A percentile compares a stretch with the other conserved stretches of the same genome.
These are phyloP conservation scores for Hyphodiscus hymeniophilus DNA, from an alignment of 495 filamentous ascomycete genomes.

Conservation along the genomic window DNA sequence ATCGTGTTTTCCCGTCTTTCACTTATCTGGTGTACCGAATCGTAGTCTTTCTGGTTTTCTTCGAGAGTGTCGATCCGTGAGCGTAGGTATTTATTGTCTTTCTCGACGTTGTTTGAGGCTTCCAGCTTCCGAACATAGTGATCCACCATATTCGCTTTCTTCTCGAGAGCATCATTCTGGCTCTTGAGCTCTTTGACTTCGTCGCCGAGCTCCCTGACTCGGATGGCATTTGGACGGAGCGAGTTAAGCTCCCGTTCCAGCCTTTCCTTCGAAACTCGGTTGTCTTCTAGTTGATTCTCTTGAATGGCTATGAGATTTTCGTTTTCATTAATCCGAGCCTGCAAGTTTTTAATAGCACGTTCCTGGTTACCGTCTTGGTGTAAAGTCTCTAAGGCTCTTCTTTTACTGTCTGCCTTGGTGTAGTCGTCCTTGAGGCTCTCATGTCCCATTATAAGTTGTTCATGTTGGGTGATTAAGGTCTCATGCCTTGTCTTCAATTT, in stretches of 20 bases:
- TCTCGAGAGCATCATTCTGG: slow-evolving; percentile 65
- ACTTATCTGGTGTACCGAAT: slow-evolving; percentile 30
- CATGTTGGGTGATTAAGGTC: slow-evolving; percentile 47
- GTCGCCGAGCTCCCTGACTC: slow-evolving; percentile 37
- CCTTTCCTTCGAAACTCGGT: slow-evolving; percentile 31
- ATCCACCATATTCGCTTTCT: slow-evolving; percentile 70
- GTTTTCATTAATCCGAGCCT: slow-evolving; percentile 26
- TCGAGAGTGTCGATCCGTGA: slow-evolving; percentile 50
- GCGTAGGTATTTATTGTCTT: slow-evolving; percentile 58
- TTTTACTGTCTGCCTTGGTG: slow-evolving; percentile 38
- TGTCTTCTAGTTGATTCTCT: slow-evolving; percentile 45
- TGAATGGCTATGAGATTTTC: slow-evolving; percentile 47
- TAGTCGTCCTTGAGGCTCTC: slow-evolving; percentile 53
- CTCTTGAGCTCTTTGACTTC: slow-evolving; percentile 59
- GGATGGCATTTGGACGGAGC: slow-evolving; percentile 34
- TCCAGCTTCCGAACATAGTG: slow-evolving; percentile 71
- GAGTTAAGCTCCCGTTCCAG: slow-evolving; percentile 56
- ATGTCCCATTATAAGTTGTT: slow-evolving; percentile 50
- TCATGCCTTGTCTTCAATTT: slow-evolving; percentile 42
- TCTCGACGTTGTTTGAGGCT: slow-evolving; percentile 60
- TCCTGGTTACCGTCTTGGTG: slow-evolving; percentile 11
- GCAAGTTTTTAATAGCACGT: slow-evolving; percentile 22
- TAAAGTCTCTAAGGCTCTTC: slow-evolving; percentile 26
- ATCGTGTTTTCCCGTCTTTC: slow-evolving; percentile 18
- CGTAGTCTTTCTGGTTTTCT: slow-evolving; percentile 47